Evolutionary conservation across 306 rosid genomes (phyloP).

Genomic region (Fragaria iinumae): DNA sequence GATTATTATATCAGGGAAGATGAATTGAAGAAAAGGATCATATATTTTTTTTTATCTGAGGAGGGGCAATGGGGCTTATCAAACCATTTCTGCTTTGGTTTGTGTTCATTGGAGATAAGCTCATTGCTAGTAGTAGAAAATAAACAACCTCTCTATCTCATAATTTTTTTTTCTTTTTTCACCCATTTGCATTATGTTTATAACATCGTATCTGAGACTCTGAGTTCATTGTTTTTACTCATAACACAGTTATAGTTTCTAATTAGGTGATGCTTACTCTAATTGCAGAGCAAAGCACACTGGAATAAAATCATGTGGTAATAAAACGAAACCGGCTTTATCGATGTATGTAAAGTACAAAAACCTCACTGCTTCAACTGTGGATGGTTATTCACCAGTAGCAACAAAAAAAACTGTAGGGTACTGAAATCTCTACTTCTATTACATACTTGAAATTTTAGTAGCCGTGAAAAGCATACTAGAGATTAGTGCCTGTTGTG

Average conservation of each 20-base stretch:
- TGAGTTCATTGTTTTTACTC: background rate
- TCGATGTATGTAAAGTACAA: no score
- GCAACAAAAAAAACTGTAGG: background rate
- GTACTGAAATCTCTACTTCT: background rate
- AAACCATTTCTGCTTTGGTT: background rate
- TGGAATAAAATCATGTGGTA: background rate
- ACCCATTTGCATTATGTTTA: background rate
- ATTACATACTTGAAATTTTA: background rate
- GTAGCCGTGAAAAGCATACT: background rate
- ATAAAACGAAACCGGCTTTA: no score
- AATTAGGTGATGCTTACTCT: background rate
- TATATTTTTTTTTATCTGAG: background rate
- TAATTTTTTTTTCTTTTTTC: background rate
- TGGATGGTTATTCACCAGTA: background rate
- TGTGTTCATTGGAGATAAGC: background rate
- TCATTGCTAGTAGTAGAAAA: background rate
- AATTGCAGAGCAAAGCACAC: background rate
- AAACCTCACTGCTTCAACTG: background rate
- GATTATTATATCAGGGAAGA: background rate
- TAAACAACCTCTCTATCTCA: background rate
- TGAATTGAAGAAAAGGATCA: background rate
- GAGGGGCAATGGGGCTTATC: background rate
- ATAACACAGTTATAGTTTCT: background rate
- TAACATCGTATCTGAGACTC: background rate
- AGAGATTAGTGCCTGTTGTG: background rate